Conservation (phyloP, 345 rosid species). For the Linum tenue region DNA sequence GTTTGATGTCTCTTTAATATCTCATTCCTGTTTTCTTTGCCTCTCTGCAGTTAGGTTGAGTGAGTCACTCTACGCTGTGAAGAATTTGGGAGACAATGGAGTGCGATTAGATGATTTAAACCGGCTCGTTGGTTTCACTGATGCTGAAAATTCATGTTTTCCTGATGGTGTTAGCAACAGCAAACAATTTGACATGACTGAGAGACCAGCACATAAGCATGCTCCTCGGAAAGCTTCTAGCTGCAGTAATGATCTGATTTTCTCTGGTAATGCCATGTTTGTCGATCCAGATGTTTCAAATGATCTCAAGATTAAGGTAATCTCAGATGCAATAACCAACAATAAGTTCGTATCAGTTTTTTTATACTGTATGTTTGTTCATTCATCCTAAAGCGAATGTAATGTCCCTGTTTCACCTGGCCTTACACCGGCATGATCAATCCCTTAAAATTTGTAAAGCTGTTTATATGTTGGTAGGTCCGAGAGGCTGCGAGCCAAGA, state of each 20-base stretch:
- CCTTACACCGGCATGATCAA: slow-evolving; percentile 5
- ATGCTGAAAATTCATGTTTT: slow-evolving; percentile 49
- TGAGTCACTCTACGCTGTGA: slow-evolving; percentile 69
- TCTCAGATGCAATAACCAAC: neutral
- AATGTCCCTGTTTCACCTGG: neutral
- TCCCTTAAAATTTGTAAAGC: slow-evolving; percentile 14
- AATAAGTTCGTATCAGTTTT: neutral
- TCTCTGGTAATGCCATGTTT: slow-evolving; percentile 46
- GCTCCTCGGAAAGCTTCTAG: slow-evolving; percentile 36
- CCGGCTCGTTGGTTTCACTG: slow-evolving; percentile 29
- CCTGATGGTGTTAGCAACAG: slow-evolving; percentile 46
- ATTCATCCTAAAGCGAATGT: neutral
- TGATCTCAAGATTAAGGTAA: slow-evolving; percentile 63
- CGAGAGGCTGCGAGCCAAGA: slow-evolving; percentile 46
- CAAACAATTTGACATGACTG: slow-evolving; percentile 31
- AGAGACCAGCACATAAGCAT: slow-evolving; percentile 20
- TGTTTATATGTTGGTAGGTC: slow-evolving; percentile 38
- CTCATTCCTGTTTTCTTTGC: slow-evolving; percentile 2
- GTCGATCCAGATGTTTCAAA: slow-evolving; percentile 61
- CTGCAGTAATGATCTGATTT: slow-evolving; percentile 28
- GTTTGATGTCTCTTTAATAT: neutral
- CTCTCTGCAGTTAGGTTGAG: slow-evolving; percentile 64
- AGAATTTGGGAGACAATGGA: slow-evolving; percentile 38
- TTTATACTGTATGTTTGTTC: neutral
- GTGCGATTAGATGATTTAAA: slow-evolving; percentile 38